Evolutionary conservation across 2,329 filamentous ascomycete genomes (phyloP), one percentile per base, ranked within the genome.

Genomic region (Aspergillus transmontanensis): DNA sequence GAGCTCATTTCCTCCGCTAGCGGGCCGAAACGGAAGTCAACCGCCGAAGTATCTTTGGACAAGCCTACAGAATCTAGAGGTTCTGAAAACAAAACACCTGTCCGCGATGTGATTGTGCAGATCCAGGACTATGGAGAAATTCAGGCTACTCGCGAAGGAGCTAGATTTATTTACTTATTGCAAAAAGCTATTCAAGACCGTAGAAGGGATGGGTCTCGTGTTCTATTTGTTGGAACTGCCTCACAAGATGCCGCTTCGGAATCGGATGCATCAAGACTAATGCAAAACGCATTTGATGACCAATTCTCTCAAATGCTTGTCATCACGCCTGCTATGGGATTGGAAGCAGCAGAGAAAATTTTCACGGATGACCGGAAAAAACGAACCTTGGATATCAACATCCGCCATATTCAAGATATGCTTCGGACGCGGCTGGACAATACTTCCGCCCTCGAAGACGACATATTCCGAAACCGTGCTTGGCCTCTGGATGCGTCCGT

Each of bases 91-190:
- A 19, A 3, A 11, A 39, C 11, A 23, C 65, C 66, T 32, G 64
- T 59, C 59, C 69, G 73, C 71, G 73, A 83, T 28, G 83, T 93
- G 9, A 89, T 98, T 62, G 83, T 96, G 45, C 92, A 92, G 69
- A 80, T 97, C 14, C 87, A 91, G 73, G 92, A 98, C 74, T 91
- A 93, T 71, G 88, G 91, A 59, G 92, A 96, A 66, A 83, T 99
- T 10, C 87, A 85, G 69, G 85, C 86, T 72, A 89, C 90, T 0
- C 76, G 85, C 6, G 88, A 92, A 62, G 92, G 93, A 12, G 83
- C 86, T 2, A 84, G 86, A 26, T 85, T 98, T 36, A 79, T 97
- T 9, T 81, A 83, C 46, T 87, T 89, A 63, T 80, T 99, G 14
- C 88, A 91, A 59, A 85, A 86, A 55, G 82, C 90, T 7, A 87